Evolutionary conservation across 1,139 yeast genomes (phyloP).

Genomic region (Ashbya aceris): DNA sequence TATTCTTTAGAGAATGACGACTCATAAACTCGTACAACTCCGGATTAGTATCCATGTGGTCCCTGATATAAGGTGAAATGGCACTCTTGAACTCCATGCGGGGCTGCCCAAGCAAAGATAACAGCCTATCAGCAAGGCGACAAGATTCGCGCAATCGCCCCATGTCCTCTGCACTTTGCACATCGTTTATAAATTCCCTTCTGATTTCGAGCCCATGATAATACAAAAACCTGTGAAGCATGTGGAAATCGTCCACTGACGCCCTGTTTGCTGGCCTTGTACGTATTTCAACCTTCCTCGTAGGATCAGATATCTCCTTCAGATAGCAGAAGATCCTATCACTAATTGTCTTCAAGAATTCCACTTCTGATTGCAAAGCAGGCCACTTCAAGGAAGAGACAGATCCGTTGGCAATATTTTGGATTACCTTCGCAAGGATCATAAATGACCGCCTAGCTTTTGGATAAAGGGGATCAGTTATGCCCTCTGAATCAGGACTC

Average conservation of each 20-base stretch:
- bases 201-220: conserved; percentile 51
- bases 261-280: conserved; percentile 11
- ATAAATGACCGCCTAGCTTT: conserved; percentile 65
- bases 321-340: conserved; percentile 42
- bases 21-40: conserved; percentile 68
- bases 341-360: conserved; percentile 39
- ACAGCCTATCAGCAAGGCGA: conserved; percentile 27
- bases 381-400: conserved; percentile 53
- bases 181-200: conserved; percentile 27
- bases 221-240: conserved; percentile 59
- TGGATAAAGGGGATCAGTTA: conserved; percentile 33
- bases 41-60: conserved; percentile 39
- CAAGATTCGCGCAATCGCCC: conserved; percentile 21
- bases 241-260: conserved; percentile 38
- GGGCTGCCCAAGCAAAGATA: conserved; percentile 37
- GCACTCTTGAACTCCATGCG: conserved; percentile 40
- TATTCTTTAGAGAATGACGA: conserved; percentile 45
- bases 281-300: conserved; percentile 14
- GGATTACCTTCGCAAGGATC: conserved; percentile 76
- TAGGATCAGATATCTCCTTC: conserved; percentile 27
- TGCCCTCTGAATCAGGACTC: conserved; percentile 67
- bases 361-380: conserved; percentile 35
- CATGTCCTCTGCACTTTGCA: conserved; percentile 19
- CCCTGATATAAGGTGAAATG: conserved; percentile 43
- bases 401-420: conserved; percentile 79